Evolutionary conservation across 257 asterid species (phyloP), one percentile per base, ranked within the genome.

Genomic region (Echium plantagineum): DNA sequence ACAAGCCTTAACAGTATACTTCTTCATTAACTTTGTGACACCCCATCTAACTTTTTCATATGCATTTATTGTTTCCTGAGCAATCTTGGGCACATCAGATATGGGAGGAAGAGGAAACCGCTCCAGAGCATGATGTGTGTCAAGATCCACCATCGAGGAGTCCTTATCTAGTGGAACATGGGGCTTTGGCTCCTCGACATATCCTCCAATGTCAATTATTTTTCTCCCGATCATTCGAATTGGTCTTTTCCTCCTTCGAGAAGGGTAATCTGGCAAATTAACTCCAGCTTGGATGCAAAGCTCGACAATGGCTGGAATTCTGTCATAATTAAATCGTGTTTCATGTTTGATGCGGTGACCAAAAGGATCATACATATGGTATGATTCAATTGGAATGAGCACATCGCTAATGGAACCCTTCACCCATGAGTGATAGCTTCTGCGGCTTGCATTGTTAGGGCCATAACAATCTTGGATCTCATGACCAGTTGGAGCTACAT

Each of bases 251-350:
- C 96, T 85, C 80, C 98, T 80, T 54, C 97, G 75, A 2, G 89
- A 85, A 61, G 94, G 94, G 60, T 84, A 91, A 56, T 81, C 97
- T 20, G 84, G 94, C 51, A 91, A 54, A 59, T 88, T 93, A 2
- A 85, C 89, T 0, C 98, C 98, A 13, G 98, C 98, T 78, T 91
- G 98, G 79, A 91, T 86, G 86, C 98, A 88, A 66, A 91, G 94
- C 63, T 91, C 95, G 4, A 85, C 95, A 28, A 88, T 73, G 15
- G 97, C 97, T 6, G 94, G 98, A 55, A 91, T 78, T 71, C 94
- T 70, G 68, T 91, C 98, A 6, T 79, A 84, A 59, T 65, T 70
- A 54, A 91, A 88, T 57, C 98, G 77, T 13, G 94, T 85, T 30
- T 91, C 98, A 16, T 91, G 98, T 75, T 73, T 88, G 56, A 91